A percentile compares a stretch with the other conserved stretches of the same genome.
phyloP scores from a whole-genome alignment of 176 grass and related monocot species.

The Triticum aestivum region DNA sequence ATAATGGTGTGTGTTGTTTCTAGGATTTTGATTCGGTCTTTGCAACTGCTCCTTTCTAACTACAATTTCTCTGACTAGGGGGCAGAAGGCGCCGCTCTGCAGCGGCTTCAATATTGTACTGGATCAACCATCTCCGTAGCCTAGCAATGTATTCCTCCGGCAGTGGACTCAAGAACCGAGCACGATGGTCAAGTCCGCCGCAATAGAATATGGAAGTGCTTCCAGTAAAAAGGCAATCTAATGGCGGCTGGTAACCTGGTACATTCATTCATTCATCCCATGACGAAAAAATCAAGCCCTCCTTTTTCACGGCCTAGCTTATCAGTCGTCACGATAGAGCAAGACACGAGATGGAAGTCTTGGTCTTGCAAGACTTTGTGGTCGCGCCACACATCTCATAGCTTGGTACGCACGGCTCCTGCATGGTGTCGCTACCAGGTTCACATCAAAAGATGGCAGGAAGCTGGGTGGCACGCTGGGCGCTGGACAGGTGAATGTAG shows the following conservation, averaged over 20 bases:
- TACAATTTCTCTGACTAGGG: too few species aligned
- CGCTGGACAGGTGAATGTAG: background rate
- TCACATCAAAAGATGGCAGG: constrained; percentile 6
- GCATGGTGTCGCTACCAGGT: background rate
- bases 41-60: too few species aligned
- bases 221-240: background rate
- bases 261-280: background rate
- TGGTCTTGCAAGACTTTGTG: background rate
- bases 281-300: background rate
- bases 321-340: background rate
- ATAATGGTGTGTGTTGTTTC: too few species aligned
- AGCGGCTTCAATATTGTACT: too few species aligned
- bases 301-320: background rate
- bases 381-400: background rate
- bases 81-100: too few species aligned
- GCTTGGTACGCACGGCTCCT: background rate
- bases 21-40: too few species aligned
- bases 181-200: background rate
- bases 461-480: background rate
- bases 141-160: too few species aligned
- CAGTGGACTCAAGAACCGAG: background rate
- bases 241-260: background rate
- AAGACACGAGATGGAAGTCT: background rate
- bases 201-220: background rate
- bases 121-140: too few species aligned